phyloP scores from a whole-genome alignment of 352 stramenopile species.

The Phytophthora capsici region DNA sequence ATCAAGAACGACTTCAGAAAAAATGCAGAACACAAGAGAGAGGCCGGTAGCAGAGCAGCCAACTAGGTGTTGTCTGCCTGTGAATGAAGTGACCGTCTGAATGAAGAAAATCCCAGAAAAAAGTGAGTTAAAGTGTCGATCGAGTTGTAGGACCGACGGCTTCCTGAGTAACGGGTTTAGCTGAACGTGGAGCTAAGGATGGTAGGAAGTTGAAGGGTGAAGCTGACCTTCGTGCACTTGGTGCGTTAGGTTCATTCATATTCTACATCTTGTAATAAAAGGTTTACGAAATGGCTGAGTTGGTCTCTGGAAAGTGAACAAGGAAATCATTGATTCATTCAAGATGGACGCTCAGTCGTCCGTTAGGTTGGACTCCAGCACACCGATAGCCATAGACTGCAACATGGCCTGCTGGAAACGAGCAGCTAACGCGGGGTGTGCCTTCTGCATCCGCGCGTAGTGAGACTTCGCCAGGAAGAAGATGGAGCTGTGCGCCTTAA shows the following conservation, averaged over 20 bases:
- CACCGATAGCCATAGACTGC: conserved; percentile 82
- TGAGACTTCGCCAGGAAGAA: conserved; percentile 84
- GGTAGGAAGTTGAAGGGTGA: conserved; percentile 3
- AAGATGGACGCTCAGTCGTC: conserved; percentile 55
- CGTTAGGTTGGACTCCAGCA: conserved; percentile 86
- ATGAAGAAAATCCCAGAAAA: conserved; percentile 42
- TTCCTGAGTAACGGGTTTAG: conserved; percentile 1
- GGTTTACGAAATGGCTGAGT: conserved; percentile 34
- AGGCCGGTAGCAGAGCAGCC: conserved; percentile 31
- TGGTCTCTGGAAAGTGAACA: too few species aligned
- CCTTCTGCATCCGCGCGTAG: conserved; percentile 71
- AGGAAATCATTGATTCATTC: neutral
- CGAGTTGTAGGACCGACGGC: conserved; percentile 1
- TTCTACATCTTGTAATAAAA: conserved; percentile 46
- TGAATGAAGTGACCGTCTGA: conserved; percentile 40
- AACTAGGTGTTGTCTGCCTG: conserved; percentile 20
- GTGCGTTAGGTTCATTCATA: conserved; percentile 39
- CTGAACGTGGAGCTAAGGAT: conserved; percentile 5
- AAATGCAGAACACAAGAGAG: conserved; percentile 34
- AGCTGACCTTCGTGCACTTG: conserved; percentile 16
- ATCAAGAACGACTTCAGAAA: conserved; percentile 27
- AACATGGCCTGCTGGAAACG: conserved; percentile 89
- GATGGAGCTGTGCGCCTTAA: conserved; percentile 67
- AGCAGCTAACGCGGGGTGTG: conserved; percentile 68
- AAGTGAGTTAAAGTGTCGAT: conserved; percentile 1